A percentile compares a stretch with the other conserved stretches of the same genome.
These are phyloP conservation scores for Symbiodinium pilosum DNA, from an alignment of 73 alveolate genomes.

Conservation along the genomic window DNA sequence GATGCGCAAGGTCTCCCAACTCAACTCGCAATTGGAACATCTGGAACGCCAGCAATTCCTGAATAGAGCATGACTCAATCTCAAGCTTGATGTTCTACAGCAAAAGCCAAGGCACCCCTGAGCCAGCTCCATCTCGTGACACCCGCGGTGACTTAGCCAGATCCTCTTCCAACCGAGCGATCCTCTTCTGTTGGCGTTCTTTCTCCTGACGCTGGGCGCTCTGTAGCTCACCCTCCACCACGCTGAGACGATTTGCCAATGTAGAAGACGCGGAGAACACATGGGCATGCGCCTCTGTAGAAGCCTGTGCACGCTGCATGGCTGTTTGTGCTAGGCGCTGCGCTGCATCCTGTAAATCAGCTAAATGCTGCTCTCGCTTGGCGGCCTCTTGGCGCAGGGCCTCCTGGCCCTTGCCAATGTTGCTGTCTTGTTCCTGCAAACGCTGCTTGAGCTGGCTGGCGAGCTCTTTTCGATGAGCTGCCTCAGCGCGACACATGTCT, in stretches of 20 bases:
- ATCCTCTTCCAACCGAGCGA: not conserved
- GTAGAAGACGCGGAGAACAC: conserved; percentile 60
- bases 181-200: conserved; percentile 2
- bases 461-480: not conserved
- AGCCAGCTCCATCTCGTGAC: not conserved
- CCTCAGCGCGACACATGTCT: not conserved
- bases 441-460: conserved; percentile 23
- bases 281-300: conserved; percentile 61
- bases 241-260: conserved; percentile 22
- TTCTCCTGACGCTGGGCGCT: conserved; percentile 2
- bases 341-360: conserved; percentile 72
- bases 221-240: conserved; percentile 63
- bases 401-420: not conserved
- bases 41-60: too few species aligned
- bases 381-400: conserved; percentile 56
- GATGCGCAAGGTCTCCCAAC: too few species aligned
- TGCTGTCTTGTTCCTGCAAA: not conserved
- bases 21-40: too few species aligned
- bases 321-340: conserved; percentile 84
- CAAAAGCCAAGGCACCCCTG: not conserved
- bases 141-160: not conserved
- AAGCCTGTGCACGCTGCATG: conserved; percentile 76
- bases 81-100: too few species aligned
- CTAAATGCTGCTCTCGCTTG: conserved; percentile 69
- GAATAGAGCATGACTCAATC: not conserved